Conservation (phyloP, 192 early-diverging fungal genomes). For the Coemansia sp. region DNA sequence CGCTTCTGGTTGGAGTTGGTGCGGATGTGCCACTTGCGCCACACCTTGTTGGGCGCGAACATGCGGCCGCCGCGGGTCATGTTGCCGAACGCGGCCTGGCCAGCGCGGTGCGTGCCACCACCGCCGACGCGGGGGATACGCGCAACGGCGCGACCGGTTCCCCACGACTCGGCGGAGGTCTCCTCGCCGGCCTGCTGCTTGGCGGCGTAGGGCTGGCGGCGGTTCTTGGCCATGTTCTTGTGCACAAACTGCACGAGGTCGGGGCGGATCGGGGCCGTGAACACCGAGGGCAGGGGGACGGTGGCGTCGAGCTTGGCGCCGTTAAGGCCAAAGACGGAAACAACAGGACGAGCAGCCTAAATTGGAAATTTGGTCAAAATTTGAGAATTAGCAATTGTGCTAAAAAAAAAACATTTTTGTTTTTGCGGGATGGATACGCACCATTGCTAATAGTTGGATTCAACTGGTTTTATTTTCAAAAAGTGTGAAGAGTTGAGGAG, state of each 20-base stretch:
- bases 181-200: slow-evolving; percentile 97
- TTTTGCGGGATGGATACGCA: slow-evolving; percentile 30
- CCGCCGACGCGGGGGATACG: slow-evolving; percentile 99
- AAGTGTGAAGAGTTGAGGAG: neutral
- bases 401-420: neutral
- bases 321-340: slow-evolving; percentile 82
- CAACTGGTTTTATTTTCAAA: neutral
- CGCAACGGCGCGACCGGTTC: slow-evolving; percentile 97
- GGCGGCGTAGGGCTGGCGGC: slow-evolving; percentile 94
- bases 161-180: slow-evolving; percentile 98
- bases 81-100: slow-evolving; percentile 99
- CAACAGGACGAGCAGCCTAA: slow-evolving; percentile 75
- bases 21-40: slow-evolving; percentile 99
- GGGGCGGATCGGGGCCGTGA: slow-evolving; percentile 95
- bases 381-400: too few relatives aligned
- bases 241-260: slow-evolving; percentile 94
- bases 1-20: slow-evolving; percentile 98
- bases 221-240: slow-evolving; percentile 99
- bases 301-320: slow-evolving; percentile 75
- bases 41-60: slow-evolving; percentile 99
- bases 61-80: slow-evolving; percentile 99
- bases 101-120: slow-evolving; percentile 93
- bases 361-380: slow-evolving; percentile 2
- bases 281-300: slow-evolving; percentile 83
- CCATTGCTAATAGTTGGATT: slow-evolving; percentile 23